These are phyloP conservation scores for Colletotrichum lindemuthianum DNA, from an alignment of 2,329 filamentous ascomycete genomes.

Conservation along the genomic window DNA sequence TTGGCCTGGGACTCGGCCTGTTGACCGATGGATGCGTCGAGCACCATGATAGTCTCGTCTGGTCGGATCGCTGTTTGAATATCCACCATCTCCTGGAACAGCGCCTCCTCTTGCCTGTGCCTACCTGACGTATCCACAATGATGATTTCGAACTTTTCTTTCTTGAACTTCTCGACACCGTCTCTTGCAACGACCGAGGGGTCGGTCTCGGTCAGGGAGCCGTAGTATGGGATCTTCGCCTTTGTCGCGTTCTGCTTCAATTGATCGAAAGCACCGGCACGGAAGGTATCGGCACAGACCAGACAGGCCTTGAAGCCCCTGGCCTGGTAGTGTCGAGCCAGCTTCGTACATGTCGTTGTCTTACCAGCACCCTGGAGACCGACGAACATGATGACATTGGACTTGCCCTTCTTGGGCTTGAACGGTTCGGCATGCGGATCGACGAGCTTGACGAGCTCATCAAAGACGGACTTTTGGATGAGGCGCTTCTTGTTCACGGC, in stretches of 20 bases:
- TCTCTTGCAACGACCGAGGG: slow-evolving; percentile 93
- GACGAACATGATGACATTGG: slow-evolving; percentile 99
- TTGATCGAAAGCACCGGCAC: slow-evolving; percentile 97
- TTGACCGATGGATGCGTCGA: slow-evolving; percentile 96
- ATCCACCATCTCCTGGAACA: slow-evolving; percentile 98
- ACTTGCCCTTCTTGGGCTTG: slow-evolving; percentile 94
- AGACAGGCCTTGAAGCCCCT: slow-evolving; percentile 92
- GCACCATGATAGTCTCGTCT: slow-evolving; percentile 97
- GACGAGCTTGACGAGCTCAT: slow-evolving; percentile 94
- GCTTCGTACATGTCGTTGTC: slow-evolving; percentile 97
- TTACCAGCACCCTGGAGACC: slow-evolving; percentile 97
- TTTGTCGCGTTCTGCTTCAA: slow-evolving; percentile 99
- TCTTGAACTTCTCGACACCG: slow-evolving; percentile 98
- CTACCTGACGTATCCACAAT: slow-evolving; percentile 97
- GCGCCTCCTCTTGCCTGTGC: slow-evolving; percentile 91
- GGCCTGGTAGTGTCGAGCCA: slow-evolving; percentile 93
- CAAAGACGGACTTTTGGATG: slow-evolving; percentile 97
- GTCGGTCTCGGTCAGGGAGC: slow-evolving; percentile 94
- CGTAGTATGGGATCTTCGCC: slow-evolving; percentile 98
- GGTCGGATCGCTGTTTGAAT: slow-evolving; percentile 91
- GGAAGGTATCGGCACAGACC: slow-evolving; percentile 98
- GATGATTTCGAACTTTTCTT: slow-evolving; percentile 97
- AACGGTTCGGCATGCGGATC: slow-evolving; percentile 96
- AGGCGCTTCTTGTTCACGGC: slow-evolving; percentile 98
- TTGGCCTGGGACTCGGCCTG: slow-evolving; percentile 93